These are phyloP conservation scores for Diphasiastrum complanatum DNA, from an alignment of 83 land plant species.

Conservation along the genomic window DNA sequence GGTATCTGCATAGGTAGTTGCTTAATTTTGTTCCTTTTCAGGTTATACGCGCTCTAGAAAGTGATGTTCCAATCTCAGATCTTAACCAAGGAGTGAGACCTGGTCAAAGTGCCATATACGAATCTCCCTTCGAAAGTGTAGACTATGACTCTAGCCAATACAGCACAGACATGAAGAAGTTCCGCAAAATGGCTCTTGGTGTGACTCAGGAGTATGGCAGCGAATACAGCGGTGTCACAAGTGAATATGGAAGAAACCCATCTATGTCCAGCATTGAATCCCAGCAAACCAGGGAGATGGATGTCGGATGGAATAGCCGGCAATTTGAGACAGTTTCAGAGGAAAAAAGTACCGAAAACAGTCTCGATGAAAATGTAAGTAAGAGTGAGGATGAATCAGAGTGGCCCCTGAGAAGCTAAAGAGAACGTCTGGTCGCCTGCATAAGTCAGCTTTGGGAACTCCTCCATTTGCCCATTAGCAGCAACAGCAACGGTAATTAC, in stretches of 20 bases:
- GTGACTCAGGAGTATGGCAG: constrained; percentile 43
- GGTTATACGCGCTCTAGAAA: constrained; percentile 79
- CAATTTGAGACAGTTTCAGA: too few species aligned
- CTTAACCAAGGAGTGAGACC: constrained; percentile 61
- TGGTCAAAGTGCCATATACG: constrained; percentile 50
- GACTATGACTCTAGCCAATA: constrained; percentile 60
- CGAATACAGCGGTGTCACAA: constrained; percentile 45
- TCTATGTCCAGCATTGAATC: constrained; percentile 60
- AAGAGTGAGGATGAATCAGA: too few species aligned
- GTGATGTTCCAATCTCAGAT: constrained; percentile 52
- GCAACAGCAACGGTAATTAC: too few species aligned
- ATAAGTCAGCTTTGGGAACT: too few species aligned
- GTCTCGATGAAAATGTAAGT: too few species aligned
- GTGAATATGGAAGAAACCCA: constrained; percentile 47
- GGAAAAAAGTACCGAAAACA: too few species aligned
- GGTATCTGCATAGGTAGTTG: not conserved
- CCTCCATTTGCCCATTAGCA: too few species aligned
- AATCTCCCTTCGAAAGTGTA: constrained; percentile 45
- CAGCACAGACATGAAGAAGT: constrained; percentile 51
- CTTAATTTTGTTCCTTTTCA: constrained; percentile 19
- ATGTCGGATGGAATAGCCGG: too few species aligned
- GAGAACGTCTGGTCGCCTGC: too few species aligned
- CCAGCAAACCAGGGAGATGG: constrained; percentile 31
- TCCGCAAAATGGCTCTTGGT: constrained; percentile 43
- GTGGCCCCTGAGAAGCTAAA: too few species aligned